phyloP scores from a whole-genome alignment of 73 alveolate species.

The Uronychia setigera region DNA sequence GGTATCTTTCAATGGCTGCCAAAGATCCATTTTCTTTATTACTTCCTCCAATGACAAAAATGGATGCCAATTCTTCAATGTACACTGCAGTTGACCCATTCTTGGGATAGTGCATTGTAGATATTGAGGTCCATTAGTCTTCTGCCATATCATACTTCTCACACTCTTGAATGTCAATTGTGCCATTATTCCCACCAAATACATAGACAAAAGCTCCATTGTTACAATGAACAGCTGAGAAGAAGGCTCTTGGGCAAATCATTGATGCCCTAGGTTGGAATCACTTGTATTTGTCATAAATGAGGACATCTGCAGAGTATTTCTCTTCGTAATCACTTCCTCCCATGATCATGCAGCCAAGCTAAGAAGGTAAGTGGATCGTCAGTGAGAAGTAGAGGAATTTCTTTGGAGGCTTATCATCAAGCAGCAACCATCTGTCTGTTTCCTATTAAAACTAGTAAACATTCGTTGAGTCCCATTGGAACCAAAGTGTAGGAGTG shows the following conservation, averaged over 20 bases:
- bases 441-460: slow-evolving; percentile 22
- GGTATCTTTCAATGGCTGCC: slow-evolving; percentile 45
- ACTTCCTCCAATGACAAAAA: slow-evolving; percentile 52
- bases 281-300: slow-evolving; percentile 11
- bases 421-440: slow-evolving; percentile 4
- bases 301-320: slow-evolving; percentile 18
- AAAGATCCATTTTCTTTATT: slow-evolving; percentile 29
- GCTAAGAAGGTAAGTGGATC: slow-evolving; percentile 20
- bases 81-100: slow-evolving; percentile 40
- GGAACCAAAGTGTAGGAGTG: slow-evolving; percentile 17
- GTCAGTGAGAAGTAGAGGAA: slow-evolving; percentile 45
- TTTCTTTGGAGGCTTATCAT: background rate
- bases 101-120: slow-evolving; percentile 28
- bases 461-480: slow-evolving; percentile 41
- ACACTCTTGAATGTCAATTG: slow-evolving; percentile 10
- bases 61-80: slow-evolving; percentile 15
- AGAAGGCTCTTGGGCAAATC: slow-evolving; percentile 51
- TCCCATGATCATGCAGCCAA: slow-evolving; percentile 43
- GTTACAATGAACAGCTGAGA: slow-evolving; percentile 30
- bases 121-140: slow-evolving; percentile 29
- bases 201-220: slow-evolving; percentile 26
- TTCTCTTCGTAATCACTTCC: slow-evolving; percentile 43
- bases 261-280: slow-evolving; percentile 34
- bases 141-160: slow-evolving; percentile 38
- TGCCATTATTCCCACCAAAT: slow-evolving; percentile 58